A percentile compares a stretch with the other conserved stretches of the same genome.
phyloP scores from a whole-genome alignment of 441 rosid genomes.

The Syzygium malaccense region DNA sequence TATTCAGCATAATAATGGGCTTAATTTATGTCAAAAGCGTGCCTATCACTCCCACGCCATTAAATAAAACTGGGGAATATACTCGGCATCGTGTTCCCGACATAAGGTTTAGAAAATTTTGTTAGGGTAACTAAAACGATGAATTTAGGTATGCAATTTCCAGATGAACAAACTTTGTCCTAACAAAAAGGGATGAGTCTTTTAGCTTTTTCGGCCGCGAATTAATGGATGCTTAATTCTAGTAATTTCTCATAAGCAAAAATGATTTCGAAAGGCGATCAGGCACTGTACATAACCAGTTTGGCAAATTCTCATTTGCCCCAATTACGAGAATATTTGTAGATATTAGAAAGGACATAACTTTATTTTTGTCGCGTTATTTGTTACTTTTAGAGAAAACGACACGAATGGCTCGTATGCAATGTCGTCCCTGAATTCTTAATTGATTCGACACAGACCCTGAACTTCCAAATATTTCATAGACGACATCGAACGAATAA shows the following conservation, averaged over 20 bases:
- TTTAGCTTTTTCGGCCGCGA: too few species aligned
- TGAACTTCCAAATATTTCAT: neutral
- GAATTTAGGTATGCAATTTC: neutral
- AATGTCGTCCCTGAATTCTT: accelerated
- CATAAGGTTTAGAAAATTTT: neutral
- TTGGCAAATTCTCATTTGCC: neutral
- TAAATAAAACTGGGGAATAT: neutral
- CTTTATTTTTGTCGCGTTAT: neutral
- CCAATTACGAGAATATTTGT: neutral
- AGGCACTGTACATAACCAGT: neutral
- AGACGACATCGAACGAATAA: accelerated
- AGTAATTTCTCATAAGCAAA: neutral
- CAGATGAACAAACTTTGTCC: neutral
- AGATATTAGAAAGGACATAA: neutral
- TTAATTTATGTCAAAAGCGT: neutral
- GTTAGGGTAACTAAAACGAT: neutral
- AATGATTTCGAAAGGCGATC: neutral
- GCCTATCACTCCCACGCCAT: neutral
- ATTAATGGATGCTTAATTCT: neutral
- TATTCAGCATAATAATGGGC: neutral
- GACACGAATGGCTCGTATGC: accelerated
- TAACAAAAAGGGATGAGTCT: neutral
- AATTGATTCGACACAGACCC: accelerated
- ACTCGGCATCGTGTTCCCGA: neutral
- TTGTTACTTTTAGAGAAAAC: accelerated